Percentiles rank a stretch among this genome's conserved stretches.
Conservation (phyloP, 306 rosid genomes). For the Begonia masoniana region DNA sequence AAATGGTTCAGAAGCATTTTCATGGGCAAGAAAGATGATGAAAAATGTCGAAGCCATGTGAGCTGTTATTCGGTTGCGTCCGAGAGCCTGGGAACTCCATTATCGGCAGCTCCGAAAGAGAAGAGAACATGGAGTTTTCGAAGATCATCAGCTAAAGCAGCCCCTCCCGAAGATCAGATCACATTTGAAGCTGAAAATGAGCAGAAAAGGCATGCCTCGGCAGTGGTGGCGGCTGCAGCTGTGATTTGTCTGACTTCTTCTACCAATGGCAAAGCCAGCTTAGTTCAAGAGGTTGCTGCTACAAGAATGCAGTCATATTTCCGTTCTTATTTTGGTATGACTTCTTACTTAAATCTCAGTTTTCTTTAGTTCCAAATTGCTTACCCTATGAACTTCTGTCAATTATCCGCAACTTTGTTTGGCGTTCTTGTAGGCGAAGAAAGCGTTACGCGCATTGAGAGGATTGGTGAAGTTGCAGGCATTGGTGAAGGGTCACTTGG, state of each 20-base stretch:
- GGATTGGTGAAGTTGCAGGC: constrained; percentile 93
- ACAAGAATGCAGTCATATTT: constrained; percentile 59
- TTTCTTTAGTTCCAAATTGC: too few relatives aligned
- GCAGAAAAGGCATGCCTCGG: constrained; percentile 54
- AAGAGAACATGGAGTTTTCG: constrained; percentile 83
- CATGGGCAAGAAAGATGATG: constrained; percentile 59
- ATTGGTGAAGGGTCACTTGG: constrained; percentile 79
- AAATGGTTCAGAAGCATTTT: constrained; percentile 70
- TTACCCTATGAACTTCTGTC: too few relatives aligned
- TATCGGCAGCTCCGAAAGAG: constrained; percentile 47
- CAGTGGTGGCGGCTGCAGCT: constrained; percentile 52
- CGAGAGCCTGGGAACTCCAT: constrained; percentile 43
- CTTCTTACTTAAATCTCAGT: background rate
- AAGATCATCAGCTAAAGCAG: constrained; percentile 42
- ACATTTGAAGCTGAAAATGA: constrained; percentile 32
- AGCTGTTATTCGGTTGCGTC: constrained; percentile 22
- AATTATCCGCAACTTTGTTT: background rate
- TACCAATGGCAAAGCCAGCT: constrained; percentile 19
- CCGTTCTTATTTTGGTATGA: constrained; percentile 67
- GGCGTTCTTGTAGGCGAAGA: constrained; percentile 53
- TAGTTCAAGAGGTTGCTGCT: constrained; percentile 56
- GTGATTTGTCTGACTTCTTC: constrained; percentile 33
- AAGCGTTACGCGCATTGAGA: constrained; percentile 70
- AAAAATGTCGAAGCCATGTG: constrained; percentile 19
- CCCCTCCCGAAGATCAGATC: constrained; percentile 17